Conservation (phyloP, 148 eudicot species). For the Chenopodium album region DNA sequence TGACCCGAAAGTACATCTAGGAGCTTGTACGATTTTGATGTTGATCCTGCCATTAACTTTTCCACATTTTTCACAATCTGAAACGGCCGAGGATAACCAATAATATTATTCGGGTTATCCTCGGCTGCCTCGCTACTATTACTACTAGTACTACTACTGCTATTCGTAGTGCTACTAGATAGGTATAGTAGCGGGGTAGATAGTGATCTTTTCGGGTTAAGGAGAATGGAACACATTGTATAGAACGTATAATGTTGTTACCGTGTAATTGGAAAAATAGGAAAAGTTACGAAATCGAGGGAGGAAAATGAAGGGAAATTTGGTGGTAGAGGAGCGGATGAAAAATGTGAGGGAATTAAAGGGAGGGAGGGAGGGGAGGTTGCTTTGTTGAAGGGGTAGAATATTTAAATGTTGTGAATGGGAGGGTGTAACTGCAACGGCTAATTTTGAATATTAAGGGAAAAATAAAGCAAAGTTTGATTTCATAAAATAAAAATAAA, state of each 20-base stretch:
- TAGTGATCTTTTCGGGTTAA: conserved; percentile 23
- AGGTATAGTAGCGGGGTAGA: conserved; percentile 23
- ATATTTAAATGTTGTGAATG: conserved; percentile 13
- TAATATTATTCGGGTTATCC: not conserved
- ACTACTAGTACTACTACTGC: conserved; percentile 2
- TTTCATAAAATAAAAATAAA: no score
- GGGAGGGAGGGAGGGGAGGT: no score
- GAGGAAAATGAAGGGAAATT: not conserved
- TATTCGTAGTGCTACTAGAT: conserved; percentile 14
- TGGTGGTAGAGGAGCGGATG: conserved; percentile 9
- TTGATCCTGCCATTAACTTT: not conserved
- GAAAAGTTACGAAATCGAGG: not conserved
- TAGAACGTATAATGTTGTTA: no score
- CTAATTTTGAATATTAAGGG: conserved; percentile 23
- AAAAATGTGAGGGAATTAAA: conserved; percentile 19
- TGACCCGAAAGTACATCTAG: conserved; percentile 64
- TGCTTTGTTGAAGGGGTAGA: not conserved
- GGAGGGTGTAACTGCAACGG: conserved; percentile 27
- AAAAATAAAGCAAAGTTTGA: no score
- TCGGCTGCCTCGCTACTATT: conserved; percentile 4
- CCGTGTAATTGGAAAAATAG: not conserved
- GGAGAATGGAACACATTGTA: conserved; percentile 26
- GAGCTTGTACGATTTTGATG: conserved; percentile 41
- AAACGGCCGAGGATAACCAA: conserved; percentile 12
- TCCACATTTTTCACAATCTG: not conserved